Evolutionary conservation across 768 basidiomycete genomes (phyloP).

Genomic region (Tulasnella sp.): DNA sequence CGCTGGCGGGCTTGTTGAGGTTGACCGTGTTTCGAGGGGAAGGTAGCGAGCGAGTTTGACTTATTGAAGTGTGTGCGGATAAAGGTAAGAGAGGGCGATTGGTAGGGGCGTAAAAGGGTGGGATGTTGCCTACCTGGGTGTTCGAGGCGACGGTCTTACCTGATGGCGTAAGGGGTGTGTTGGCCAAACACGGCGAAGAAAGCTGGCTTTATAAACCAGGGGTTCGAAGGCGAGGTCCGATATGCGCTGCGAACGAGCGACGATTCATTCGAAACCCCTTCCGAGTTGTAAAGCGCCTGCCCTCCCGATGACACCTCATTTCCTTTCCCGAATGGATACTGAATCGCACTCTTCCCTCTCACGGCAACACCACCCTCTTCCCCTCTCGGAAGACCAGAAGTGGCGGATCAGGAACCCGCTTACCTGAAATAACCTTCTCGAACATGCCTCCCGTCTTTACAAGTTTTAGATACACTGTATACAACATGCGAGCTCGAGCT

Average conservation of each 20-base stretch:
- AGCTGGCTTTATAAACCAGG: not conserved
- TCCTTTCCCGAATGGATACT: not conserved
- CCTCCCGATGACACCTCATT: not conserved
- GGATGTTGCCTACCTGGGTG: slow-evolving; percentile 22
- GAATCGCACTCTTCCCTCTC: not conserved
- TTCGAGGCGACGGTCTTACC: slow-evolving; percentile 30
- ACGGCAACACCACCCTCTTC: not conserved
- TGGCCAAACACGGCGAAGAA: not conserved
- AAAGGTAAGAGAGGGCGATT: slow-evolving; percentile 2
- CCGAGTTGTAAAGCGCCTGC: not conserved
- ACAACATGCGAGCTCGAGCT: no score
- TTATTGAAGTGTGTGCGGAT: not conserved
- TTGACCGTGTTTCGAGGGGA: slow-evolving; percentile 49
- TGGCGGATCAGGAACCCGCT: not conserved
- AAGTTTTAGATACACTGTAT: no score
- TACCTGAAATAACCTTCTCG: no score
- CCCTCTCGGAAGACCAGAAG: not conserved
- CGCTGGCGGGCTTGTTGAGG: slow-evolving; percentile 62
- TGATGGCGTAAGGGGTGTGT: slow-evolving; percentile 26
- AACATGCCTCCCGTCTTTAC: no score
- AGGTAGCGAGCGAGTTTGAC: slow-evolving; percentile 5
- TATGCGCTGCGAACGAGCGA: not conserved
- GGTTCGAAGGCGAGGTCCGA: slow-evolving; percentile 6
- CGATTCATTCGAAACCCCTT: not conserved
- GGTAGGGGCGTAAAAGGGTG: not conserved